phyloP scores from a whole-genome alignment of 2,329 filamentous ascomycete genomes.

The Thelonectria blattea region DNA sequence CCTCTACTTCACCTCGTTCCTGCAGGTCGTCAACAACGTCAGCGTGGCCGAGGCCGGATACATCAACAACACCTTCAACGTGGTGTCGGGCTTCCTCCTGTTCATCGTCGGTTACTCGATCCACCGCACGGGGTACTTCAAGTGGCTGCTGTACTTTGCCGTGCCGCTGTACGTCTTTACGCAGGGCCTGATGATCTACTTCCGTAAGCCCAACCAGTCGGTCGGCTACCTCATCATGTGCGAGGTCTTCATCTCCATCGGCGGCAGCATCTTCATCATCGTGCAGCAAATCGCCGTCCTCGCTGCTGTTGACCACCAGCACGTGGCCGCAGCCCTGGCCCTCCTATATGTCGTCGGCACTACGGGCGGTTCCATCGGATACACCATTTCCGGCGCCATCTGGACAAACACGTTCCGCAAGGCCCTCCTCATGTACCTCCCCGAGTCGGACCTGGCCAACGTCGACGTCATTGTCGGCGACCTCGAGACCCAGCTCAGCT shows the following conservation, averaged over 20 bases:
- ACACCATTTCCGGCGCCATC: slow-evolving; percentile 36
- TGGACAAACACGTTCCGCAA: slow-evolving; percentile 38
- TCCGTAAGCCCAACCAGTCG: slow-evolving; percentile 41
- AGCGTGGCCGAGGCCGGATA: slow-evolving; percentile 53
- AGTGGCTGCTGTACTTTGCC: slow-evolving; percentile 52
- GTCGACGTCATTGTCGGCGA: slow-evolving; percentile 57
- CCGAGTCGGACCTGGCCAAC: slow-evolving; percentile 43
- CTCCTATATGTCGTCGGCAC: slow-evolving; percentile 31
- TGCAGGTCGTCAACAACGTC: slow-evolving; percentile 56
- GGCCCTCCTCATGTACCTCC: slow-evolving; percentile 57
- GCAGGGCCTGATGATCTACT: slow-evolving; percentile 47
- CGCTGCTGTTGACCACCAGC: slow-evolving; percentile 37
- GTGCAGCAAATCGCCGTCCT: slow-evolving; percentile 31
- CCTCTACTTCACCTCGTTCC: slow-evolving; percentile 54
- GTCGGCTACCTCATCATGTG: slow-evolving; percentile 53
- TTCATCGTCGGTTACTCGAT: slow-evolving; percentile 54
- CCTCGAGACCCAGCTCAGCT: slow-evolving; percentile 56
- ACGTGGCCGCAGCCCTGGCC: slow-evolving; percentile 37
- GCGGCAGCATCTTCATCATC: slow-evolving; percentile 55
- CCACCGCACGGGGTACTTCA: slow-evolving; percentile 55
- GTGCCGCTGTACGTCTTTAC: slow-evolving; percentile 59
- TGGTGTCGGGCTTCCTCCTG: slow-evolving; percentile 53
- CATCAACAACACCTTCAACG: slow-evolving; percentile 51
- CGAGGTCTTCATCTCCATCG: slow-evolving; percentile 56
- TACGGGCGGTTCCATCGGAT: slow-evolving; percentile 33